Conservation (phyloP, 2,329 filamentous ascomycete species). For the Neodidymelliopsis sp. region DNA sequence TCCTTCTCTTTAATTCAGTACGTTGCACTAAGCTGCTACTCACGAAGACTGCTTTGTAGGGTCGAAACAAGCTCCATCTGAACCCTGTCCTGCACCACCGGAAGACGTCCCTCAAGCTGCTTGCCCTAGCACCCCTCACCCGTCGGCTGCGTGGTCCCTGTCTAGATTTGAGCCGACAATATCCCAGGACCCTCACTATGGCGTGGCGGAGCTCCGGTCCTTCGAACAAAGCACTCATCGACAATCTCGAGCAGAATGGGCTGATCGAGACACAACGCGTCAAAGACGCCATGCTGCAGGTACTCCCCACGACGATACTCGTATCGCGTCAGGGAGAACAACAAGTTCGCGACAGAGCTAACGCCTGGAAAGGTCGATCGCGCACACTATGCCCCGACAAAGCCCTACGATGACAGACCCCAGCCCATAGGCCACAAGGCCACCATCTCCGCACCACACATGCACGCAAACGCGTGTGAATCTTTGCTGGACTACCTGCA, state of each 20-base stretch:
- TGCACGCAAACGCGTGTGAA: slow-evolving; percentile 73
- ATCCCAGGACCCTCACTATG: slow-evolving; percentile 63
- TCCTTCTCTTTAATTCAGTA: slow-evolving; percentile 11
- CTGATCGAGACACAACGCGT: slow-evolving; percentile 78
- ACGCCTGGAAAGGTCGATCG: slow-evolving; percentile 74
- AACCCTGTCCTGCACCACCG: background rate
- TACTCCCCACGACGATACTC: slow-evolving; percentile 46
- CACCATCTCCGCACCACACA: slow-evolving; percentile 77
- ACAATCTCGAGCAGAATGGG: slow-evolving; percentile 75
- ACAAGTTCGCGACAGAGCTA: background rate
- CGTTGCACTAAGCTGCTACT: slow-evolving; percentile 29
- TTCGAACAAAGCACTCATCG: slow-evolving; percentile 76
- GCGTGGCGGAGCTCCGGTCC: slow-evolving; percentile 86
- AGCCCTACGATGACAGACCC: slow-evolving; percentile 77
- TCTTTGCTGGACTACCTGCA: slow-evolving; percentile 66
- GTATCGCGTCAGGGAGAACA: slow-evolving; percentile 7
- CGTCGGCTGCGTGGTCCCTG: slow-evolving; percentile 19
- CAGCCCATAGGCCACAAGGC: slow-evolving; percentile 72
- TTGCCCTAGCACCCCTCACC: slow-evolving; percentile 26
- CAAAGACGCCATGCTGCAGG: slow-evolving; percentile 79
- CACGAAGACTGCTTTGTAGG: background rate
- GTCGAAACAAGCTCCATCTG: background rate
- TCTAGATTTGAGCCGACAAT: slow-evolving; percentile 7
- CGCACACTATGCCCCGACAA: slow-evolving; percentile 76
- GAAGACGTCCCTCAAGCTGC: slow-evolving; percentile 21